These are phyloP conservation scores for Ophiostoma montium DNA, from an alignment of 2,329 filamentous ascomycete species.

Conservation along the genomic window DNA sequence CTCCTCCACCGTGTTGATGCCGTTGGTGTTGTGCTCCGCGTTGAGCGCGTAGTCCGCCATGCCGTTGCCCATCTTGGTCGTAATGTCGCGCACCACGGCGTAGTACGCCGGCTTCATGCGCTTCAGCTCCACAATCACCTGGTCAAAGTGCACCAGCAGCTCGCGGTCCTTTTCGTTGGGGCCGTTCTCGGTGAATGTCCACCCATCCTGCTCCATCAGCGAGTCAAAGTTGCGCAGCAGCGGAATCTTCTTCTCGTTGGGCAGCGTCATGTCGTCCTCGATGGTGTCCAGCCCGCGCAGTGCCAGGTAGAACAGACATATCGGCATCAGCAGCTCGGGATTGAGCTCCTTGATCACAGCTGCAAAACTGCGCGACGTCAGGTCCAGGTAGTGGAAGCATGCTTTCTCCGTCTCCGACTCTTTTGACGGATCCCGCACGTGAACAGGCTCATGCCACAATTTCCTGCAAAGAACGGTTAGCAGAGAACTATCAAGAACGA, in stretches of 20 bases:
- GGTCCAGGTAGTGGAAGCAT: constrained; percentile 75
- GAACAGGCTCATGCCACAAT: constrained; percentile 89
- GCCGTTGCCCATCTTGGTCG: constrained; percentile 88
- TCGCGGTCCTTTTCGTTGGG: constrained; percentile 90
- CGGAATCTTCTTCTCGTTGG: constrained; percentile 68
- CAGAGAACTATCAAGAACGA: background rate
- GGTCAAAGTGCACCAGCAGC: constrained; percentile 82
- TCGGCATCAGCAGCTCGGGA: constrained; percentile 78
- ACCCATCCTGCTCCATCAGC: constrained; percentile 68
- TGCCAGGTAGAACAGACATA: constrained; percentile 81
- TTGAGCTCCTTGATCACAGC: constrained; percentile 93
- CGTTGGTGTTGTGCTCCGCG: constrained; percentile 64
- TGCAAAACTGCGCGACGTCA: constrained; percentile 86
- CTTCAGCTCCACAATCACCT: constrained; percentile 74
- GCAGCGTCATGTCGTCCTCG: constrained; percentile 94
- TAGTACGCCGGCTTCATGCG: constrained; percentile 75
- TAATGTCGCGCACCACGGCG: constrained; percentile 83
- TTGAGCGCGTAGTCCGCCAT: constrained; percentile 95
- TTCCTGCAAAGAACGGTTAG: constrained; percentile 47
- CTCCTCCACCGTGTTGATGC: constrained; percentile 69
- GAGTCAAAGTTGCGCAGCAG: constrained; percentile 71
- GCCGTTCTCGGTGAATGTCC: constrained; percentile 77
- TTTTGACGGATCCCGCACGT: constrained; percentile 62
- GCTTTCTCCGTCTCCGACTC: constrained; percentile 60
- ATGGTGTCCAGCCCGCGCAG: constrained; percentile 93